Percentiles rank a stretch among this genome's conserved stretches.
phyloP scores from a whole-genome alignment of 345 rosid genomes.

The Eucalyptus paniculata region DNA sequence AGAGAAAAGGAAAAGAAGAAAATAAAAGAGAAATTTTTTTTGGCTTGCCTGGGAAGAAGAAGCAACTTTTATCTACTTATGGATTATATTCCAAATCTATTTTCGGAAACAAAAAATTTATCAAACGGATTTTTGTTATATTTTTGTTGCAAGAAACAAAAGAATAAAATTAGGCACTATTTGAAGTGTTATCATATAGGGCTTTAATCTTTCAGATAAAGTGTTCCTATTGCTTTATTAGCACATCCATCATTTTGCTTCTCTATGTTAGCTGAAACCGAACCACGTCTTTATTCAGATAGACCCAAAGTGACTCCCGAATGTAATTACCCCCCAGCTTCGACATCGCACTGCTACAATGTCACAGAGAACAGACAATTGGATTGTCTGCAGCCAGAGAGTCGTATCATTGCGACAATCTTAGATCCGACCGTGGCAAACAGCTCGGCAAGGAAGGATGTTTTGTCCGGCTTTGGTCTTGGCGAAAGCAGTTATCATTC shows the following conservation, averaged over 20 bases:
- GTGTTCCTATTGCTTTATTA: not conserved
- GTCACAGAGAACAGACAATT: not conserved
- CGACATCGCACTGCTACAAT: not conserved
- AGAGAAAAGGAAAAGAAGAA: too few species aligned
- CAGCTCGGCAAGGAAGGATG: not conserved
- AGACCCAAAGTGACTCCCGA: not conserved
- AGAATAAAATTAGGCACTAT: too few species aligned
- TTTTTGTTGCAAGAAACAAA: too few species aligned
- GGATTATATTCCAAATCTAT: too few species aligned
- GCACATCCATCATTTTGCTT: not conserved
- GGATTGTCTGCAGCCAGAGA: not conserved
- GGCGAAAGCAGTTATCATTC: not conserved
- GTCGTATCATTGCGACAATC: not conserved
- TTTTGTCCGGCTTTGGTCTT: not conserved
- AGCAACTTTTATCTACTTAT: fast-evolving
- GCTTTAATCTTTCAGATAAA: not conserved
- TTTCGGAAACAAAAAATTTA: too few species aligned
- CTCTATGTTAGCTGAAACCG: not conserved
- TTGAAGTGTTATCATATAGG: fast-evolving
- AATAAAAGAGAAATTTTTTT: too few species aligned
- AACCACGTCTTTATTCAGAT: not conserved
- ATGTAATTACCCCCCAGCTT: not conserved
- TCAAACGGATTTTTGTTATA: too few species aligned
- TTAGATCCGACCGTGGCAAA: not conserved
- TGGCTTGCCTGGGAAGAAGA: too few species aligned